Percentiles rank a stretch among this genome's conserved stretches.
These are phyloP conservation scores for Thelephora terrestris DNA, from an alignment of 1,284 basidiomycete species.

Conservation along the genomic window DNA sequence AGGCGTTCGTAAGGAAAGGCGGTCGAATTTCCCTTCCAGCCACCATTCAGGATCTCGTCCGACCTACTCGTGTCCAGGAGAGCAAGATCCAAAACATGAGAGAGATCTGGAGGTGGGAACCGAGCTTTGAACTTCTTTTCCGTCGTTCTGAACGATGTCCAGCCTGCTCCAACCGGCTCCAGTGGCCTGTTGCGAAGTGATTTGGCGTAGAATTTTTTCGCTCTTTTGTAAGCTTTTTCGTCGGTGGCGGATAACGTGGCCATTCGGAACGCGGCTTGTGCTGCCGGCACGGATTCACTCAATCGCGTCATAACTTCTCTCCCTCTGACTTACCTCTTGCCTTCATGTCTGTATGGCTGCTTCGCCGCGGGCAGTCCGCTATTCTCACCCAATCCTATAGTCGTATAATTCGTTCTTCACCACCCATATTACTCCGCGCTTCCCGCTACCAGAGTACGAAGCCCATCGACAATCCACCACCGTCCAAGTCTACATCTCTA, in stretches of 20 bases:
- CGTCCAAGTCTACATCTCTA: conserved; percentile 32
- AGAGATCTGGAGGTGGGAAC: conserved; percentile 67
- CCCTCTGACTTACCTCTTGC: conserved; percentile 1
- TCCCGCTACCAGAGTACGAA: conserved; percentile 19
- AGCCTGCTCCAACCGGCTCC: conserved; percentile 33
- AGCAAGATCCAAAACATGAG: conserved; percentile 55
- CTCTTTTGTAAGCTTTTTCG: conserved; percentile 51
- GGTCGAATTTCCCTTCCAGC: conserved; percentile 38
- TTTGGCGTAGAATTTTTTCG: conserved; percentile 44
- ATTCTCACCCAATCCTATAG: conserved; percentile 15
- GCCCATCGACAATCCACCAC: conserved; percentile 28
- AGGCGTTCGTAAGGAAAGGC: conserved; percentile 21
- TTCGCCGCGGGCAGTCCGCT: conserved; percentile 26
- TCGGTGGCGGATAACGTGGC: neutral
- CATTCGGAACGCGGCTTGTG: neutral
- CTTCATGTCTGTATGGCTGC: conserved; percentile 26
- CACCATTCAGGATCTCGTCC: conserved; percentile 31
- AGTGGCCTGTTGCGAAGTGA: conserved; percentile 42
- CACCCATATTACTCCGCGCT: conserved; percentile 8
- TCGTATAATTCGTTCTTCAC: conserved; percentile 23
- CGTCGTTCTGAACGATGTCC: conserved; percentile 63
- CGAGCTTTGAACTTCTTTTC: conserved; percentile 71
- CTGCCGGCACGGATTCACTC: neutral
- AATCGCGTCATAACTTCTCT: neutral
- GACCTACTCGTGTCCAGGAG: conserved; percentile 29